These are phyloP conservation scores for Pterula multifida DNA, from an alignment of 1,284 basidiomycete species.

Conservation along the genomic window DNA sequence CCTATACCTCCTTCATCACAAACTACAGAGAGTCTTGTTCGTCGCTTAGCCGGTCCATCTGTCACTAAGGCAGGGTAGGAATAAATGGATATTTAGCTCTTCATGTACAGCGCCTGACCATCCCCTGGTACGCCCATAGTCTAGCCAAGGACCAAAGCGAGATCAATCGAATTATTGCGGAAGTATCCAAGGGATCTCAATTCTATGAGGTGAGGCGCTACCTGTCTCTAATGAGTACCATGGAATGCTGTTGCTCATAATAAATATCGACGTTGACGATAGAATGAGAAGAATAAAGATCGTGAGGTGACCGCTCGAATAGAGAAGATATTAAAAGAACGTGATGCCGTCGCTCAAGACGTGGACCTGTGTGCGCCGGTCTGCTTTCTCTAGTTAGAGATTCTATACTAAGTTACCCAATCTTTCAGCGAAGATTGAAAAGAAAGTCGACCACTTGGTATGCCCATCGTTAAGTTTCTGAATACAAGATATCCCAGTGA, in stretches of 20 bases:
- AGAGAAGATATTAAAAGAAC: constrained; percentile 44
- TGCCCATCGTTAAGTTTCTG: constrained; percentile 10
- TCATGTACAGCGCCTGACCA: not conserved
- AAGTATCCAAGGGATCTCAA: constrained; percentile 73
- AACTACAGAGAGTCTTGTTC: constrained; percentile 54
- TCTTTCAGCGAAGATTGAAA: constrained; percentile 37
- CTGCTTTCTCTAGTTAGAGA: not conserved
- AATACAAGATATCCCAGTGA: too few relatives aligned
- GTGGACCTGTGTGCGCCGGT: constrained; percentile 45
- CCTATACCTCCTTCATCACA: constrained; percentile 37
- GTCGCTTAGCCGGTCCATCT: constrained; percentile 66
- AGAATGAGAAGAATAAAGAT: constrained; percentile 80
- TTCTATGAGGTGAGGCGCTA: constrained; percentile 58
- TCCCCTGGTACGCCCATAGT: constrained; percentile 21
- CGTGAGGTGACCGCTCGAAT: constrained; percentile 69
- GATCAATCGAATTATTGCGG: constrained; percentile 70
- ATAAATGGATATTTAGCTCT: not conserved
- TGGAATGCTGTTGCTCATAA: not conserved
- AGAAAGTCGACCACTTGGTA: constrained; percentile 39
- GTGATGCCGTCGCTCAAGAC: constrained; percentile 48
- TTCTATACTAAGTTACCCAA: not conserved
- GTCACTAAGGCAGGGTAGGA: constrained; percentile 62
- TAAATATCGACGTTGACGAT: constrained; percentile 1
- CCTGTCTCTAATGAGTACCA: not conserved
- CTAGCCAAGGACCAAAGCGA: constrained; percentile 68